Percentiles rank a stretch among this genome's conserved stretches.
phyloP scores from a whole-genome alignment of 495 filamentous ascomycete genomes.

The Penicillium turbatum region DNA sequence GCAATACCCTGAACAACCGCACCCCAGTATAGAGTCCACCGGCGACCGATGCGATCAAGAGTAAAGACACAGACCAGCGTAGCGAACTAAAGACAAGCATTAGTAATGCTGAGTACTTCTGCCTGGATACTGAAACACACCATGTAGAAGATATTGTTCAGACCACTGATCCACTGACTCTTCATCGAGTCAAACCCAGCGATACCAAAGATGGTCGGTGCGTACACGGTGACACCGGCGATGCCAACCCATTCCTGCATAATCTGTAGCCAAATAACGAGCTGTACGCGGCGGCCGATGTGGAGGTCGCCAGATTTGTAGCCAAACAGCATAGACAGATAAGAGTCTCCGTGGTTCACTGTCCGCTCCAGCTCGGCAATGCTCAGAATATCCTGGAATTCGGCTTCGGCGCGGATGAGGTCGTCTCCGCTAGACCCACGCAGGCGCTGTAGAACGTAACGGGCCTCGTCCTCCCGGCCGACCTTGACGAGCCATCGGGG shows the following conservation, averaged over 20 bases:
- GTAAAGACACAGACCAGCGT: constrained; percentile 66
- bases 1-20: constrained; percentile 58
- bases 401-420: constrained; percentile 49
- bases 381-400: constrained; percentile 60
- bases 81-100: constrained; percentile 36
- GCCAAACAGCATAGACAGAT: constrained; percentile 61
- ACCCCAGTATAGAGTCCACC: constrained; percentile 67
- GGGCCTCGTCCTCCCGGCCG: constrained; percentile 57
- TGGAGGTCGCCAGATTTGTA: constrained; percentile 59
- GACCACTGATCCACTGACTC: constrained; percentile 62
- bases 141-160: constrained; percentile 66
- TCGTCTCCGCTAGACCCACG: constrained; percentile 56
- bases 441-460: constrained; percentile 57
- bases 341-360: constrained; percentile 48
- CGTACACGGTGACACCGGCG: constrained; percentile 64
- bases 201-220: constrained; percentile 63
- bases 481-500: constrained; percentile 62
- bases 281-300: constrained; percentile 60
- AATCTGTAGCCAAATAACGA: constrained; percentile 69
- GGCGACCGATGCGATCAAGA: constrained; percentile 62
- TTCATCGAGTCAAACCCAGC: constrained; percentile 58
- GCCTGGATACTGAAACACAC: constrained; percentile 12
- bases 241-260: constrained; percentile 74
- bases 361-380: constrained; percentile 55
- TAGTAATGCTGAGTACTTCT: not conserved